Evolutionary conservation across 192 early-diverging fungal species (phyloP).

Genomic region (Irineochytrium annulatum): DNA sequence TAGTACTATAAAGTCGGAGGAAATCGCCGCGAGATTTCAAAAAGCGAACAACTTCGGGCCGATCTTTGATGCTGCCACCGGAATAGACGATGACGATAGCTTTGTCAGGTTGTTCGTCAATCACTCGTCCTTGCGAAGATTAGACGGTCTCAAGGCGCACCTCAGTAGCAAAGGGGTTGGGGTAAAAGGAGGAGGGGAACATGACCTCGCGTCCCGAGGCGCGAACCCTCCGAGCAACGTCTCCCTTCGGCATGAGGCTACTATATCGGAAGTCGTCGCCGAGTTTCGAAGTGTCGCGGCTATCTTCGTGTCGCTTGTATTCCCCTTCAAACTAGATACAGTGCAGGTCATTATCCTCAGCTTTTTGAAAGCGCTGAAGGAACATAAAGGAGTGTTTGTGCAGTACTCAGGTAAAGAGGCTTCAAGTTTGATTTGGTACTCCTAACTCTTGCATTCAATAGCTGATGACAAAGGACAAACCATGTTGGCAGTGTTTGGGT

Average conservation of each 20-base stretch:
- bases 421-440: not conserved
- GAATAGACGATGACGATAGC: too few relatives aligned
- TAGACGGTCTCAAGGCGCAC: not conserved
- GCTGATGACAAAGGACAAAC: conserved; percentile 1
- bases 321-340: too few relatives aligned
- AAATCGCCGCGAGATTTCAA: not conserved
- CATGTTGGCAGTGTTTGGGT: too few relatives aligned
- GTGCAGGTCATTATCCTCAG: not conserved
- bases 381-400: not conserved
- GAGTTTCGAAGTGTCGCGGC: too few relatives aligned
- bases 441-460: not conserved
- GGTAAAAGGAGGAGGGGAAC: not conserved
- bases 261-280: too few relatives aligned
- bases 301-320: too few relatives aligned
- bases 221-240: not conserved
- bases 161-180: not conserved
- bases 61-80: too few relatives aligned
- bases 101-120: too few relatives aligned
- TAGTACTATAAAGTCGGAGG: not conserved
- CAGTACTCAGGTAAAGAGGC: conserved; percentile 4
- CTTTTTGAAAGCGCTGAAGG: not conserved
- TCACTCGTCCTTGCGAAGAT: not conserved
- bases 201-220: not conserved
- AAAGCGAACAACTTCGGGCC: too few relatives aligned
- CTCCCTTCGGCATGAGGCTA: not conserved